Conservation (phyloP, 495 filamentous ascomycete species). For the Poronia punctata region DNA sequence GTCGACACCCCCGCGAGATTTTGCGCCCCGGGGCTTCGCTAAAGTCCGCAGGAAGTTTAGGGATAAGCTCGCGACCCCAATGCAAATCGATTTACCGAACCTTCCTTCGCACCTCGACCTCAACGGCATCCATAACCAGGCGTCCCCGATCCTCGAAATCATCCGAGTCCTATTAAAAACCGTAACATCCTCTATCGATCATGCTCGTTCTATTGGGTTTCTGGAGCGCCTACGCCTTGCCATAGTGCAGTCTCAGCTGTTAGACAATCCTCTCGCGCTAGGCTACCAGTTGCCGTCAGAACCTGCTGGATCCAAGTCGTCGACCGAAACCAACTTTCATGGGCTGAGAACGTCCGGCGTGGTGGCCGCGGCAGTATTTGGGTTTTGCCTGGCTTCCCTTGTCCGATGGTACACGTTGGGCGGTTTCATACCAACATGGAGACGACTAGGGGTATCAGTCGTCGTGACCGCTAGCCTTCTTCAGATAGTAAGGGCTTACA, state of each 20-base stretch:
- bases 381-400: conserved; percentile 67
- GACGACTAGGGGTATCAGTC: conserved; percentile 52
- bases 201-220: conserved; percentile 78
- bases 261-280: conserved; percentile 36
- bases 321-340: conserved; percentile 18
- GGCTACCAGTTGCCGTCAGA: conserved; percentile 20
- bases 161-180: conserved; percentile 36
- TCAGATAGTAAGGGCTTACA: conserved; percentile 60
- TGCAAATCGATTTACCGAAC: conserved; percentile 49
- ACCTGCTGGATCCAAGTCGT: conserved; percentile 13
- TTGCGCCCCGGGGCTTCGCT: conserved; percentile 69
- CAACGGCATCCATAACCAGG: conserved; percentile 17
- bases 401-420: conserved; percentile 58
- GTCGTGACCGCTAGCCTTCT: conserved; percentile 48
- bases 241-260: conserved; percentile 87
- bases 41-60: conserved; percentile 61
- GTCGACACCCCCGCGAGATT: conserved; percentile 45
- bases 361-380: conserved; percentile 41
- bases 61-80: conserved; percentile 53
- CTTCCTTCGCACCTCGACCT: conserved; percentile 14
- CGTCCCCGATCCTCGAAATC: conserved; percentile 18
- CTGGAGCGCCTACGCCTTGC: conserved; percentile 94
- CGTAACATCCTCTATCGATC: conserved; percentile 69
- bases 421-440: conserved; percentile 42
- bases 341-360: conserved; percentile 34